A percentile compares a stretch with the other conserved stretches of the same genome.
Conservation (phyloP, 306 rosid genomes). For the Abrus pulchellus region DNA sequence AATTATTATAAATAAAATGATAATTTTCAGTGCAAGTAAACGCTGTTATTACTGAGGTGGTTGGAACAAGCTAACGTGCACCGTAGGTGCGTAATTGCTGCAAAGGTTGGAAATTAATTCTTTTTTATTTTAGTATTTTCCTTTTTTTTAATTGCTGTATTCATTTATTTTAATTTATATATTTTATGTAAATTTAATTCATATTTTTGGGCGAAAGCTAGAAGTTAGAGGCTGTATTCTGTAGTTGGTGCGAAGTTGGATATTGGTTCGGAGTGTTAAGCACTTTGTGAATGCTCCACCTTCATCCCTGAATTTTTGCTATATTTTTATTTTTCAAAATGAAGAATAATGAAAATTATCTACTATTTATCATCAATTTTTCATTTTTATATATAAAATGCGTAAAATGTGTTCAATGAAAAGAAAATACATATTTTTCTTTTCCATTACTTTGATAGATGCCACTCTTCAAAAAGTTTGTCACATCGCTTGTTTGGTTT, state of each 20-base stretch:
- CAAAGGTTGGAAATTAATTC: not conserved
- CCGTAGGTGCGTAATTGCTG: conserved; percentile 49
- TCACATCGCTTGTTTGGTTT: too few species aligned
- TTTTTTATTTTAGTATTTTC: not conserved
- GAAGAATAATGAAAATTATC: not conserved
- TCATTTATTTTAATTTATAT: not conserved
- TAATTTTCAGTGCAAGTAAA: conserved; percentile 53
- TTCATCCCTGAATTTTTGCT: not conserved
- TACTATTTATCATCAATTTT: not conserved
- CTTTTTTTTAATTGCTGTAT: not conserved
- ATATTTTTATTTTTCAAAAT: not conserved
- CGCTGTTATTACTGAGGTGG: conserved; percentile 50
- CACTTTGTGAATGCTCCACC: conserved; percentile 31
- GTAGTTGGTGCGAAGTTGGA: conserved; percentile 45
- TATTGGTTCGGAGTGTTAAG: conserved; percentile 43
- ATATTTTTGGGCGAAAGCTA: conserved; percentile 39
- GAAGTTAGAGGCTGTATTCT: conserved; percentile 9
- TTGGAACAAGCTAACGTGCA: conserved; percentile 52
- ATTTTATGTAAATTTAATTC: not conserved
- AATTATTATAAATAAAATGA: conserved; percentile 50
- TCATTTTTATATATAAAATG: not conserved
- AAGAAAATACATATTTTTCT: too few species aligned
- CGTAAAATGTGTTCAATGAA: too few species aligned
- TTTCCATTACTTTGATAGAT: too few species aligned
- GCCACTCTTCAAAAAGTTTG: too few species aligned